Base-by-base conservation (phyloP, 345 rosid species). In the Nasturtium officinale region DNA sequence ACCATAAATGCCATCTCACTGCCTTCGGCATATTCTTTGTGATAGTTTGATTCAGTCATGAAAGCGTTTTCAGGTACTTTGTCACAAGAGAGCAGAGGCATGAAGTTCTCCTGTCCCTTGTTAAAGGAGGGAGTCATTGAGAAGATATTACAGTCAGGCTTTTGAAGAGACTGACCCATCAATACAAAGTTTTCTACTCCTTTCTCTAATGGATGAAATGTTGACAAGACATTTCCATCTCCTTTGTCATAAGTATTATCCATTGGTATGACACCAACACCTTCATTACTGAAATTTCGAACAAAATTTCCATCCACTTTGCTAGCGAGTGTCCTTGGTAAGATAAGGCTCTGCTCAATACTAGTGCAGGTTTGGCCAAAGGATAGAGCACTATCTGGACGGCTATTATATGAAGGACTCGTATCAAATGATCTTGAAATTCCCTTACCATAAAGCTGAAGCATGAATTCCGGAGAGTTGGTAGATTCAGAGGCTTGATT, bases 121-220 rank as follows among this genome's bases (percentile, higher is more conserved):
- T 74, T 77, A 78, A 54, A 85, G 33, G 83, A 75, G 57, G 89
- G 87, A 72, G 74, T 81, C 84, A 80, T 67, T 5, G 91, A 75
- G 65, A 82, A 72, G 48, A 81, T 60, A 80, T 28, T 78, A 55
- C 67, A 77, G 33, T 80, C 86, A 47, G 46, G 71, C 67, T 84
- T 85, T 58, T 76, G 53, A 65, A 80, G 83, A 55, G 77, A 15
- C 52, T 82, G 86, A 13, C 82, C 43, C 75, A 83, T 65, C 63
- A 77, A 16, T 7, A 18, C 59, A 17, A 83, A 56, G 73, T 67
- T 69, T 35, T 55, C 80, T 74, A 74, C 77, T 78, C 85, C 86
- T 74, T 74, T 77, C 38, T 77, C 61, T 37, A 47, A 70, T 18
- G 75, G 71, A 73, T 71, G 84, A 35, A 78, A 40, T 13, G 81